Evolutionary conservation across 768 basidiomycete species (phyloP).

Genomic region (Cyclocybe cylindracea): DNA sequence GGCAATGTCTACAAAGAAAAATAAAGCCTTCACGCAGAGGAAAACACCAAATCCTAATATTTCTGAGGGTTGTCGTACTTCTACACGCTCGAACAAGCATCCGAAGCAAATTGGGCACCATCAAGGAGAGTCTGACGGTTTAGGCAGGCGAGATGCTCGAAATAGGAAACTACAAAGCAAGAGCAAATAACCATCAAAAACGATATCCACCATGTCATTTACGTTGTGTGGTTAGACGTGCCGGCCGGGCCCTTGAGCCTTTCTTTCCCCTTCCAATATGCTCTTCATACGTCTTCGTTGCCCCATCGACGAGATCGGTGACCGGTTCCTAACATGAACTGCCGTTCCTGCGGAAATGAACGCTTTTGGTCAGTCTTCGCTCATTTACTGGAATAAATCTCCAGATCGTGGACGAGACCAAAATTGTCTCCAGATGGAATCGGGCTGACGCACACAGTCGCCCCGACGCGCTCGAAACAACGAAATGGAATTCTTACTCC

Average conservation of each 20-base stretch:
- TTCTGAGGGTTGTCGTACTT: too few relatives aligned
- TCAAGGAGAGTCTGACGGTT: conserved; percentile 7
- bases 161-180: conserved; percentile 14
- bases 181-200: conserved; percentile 1
- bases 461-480: conserved; percentile 17
- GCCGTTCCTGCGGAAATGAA: conserved; percentile 29
- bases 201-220: not conserved
- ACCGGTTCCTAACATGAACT: conserved; percentile 26
- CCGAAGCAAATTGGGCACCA: not conserved
- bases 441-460: conserved; percentile 27
- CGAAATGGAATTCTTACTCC: not conserved
- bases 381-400: conserved; percentile 36
- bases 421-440: conserved; percentile 31
- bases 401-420: conserved; percentile 32
- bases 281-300: conserved; percentile 16
- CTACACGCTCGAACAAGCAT: not conserved
- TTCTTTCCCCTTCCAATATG: conserved; percentile 23
- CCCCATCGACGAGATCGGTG: conserved; percentile 25
- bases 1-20: too few relatives aligned
- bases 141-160: conserved; percentile 22
- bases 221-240: not conserved
- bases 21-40: too few relatives aligned
- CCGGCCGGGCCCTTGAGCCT: not conserved
- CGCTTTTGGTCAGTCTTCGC: conserved; percentile 20
- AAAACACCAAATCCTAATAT: too few relatives aligned